These are phyloP conservation scores for Canna indica DNA, from an alignment of 176 grass and related monocot species.

Conservation along the genomic window DNA sequence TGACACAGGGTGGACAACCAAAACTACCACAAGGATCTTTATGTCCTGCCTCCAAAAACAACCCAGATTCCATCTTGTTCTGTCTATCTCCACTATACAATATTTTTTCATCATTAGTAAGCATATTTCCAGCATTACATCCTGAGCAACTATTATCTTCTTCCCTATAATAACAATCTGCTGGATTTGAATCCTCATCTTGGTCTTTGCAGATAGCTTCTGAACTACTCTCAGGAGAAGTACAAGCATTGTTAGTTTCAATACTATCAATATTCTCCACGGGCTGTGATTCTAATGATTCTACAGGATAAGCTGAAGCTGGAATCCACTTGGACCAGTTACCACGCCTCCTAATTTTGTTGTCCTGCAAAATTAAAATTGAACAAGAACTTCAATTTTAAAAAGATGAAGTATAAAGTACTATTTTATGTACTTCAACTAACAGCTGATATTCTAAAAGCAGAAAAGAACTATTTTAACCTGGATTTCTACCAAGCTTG, in stretches of 20 bases:
- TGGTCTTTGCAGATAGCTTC: conserved; percentile 24
- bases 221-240: conserved; percentile 24
- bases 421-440: no score
- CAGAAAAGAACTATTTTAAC: conserved; percentile 27
- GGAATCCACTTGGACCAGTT: conserved; percentile 62
- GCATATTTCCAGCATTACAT: conserved; percentile 14
- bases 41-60: neutral
- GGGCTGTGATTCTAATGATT: conserved; percentile 20
- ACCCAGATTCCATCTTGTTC: neutral
- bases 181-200: conserved; percentile 23
- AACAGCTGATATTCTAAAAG: no score
- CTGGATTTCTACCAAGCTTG: conserved; percentile 60
- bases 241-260: conserved; percentile 20
- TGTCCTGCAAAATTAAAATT: no score
- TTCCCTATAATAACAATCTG: conserved; percentile 10
- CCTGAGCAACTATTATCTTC: conserved; percentile 22
- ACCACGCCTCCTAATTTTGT: conserved; percentile 49
- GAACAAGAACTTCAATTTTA: neutral
- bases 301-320: conserved; percentile 9
- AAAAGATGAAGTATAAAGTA: no score
- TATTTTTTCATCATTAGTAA: conserved; percentile 26
- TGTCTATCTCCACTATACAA: neutral
- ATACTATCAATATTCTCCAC: conserved; percentile 19
- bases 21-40: conserved; percentile 9
- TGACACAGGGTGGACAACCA: conserved; percentile 28